Evolutionary conservation across 352 stramenopile genomes (phyloP).

Genomic region (Blastocystis sp.): DNA sequence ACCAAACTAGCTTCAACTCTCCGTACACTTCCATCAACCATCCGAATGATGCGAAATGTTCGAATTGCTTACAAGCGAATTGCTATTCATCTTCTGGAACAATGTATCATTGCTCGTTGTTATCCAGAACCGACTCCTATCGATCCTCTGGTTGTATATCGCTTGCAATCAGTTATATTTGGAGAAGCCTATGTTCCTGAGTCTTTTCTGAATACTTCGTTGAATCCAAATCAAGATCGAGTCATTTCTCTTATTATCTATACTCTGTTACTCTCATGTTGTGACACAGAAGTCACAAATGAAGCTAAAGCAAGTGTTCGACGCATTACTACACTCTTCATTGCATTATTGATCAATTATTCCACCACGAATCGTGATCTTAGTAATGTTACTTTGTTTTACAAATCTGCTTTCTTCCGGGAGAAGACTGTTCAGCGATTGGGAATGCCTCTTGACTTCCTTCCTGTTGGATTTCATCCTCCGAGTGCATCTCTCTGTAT

Average conservation of each 20-base stretch:
- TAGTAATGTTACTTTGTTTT: not conserved
- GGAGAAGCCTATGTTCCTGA: not conserved
- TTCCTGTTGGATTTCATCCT: not conserved
- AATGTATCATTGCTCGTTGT: not conserved
- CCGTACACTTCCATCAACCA: not conserved
- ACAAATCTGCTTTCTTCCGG: not conserved
- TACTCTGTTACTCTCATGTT: conserved; percentile 28
- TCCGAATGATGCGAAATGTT: not conserved
- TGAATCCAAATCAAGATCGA: not conserved
- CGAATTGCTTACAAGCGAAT: conserved; percentile 25
- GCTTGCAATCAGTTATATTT: not conserved
- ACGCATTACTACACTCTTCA: not conserved
- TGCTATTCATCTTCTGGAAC: not conserved
- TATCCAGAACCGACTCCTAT: not conserved
- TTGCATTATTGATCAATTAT: conserved; percentile 7
- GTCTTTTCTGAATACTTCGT: too few species aligned
- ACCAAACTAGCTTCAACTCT: conserved; percentile 3
- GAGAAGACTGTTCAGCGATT: not conserved
- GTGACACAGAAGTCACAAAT: conserved; percentile 10
- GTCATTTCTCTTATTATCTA: conserved; percentile 31
- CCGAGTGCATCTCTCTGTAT: not conserved
- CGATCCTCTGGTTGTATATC: not conserved
- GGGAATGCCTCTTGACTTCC: not conserved
- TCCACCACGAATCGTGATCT: not conserved
- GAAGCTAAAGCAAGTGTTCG: not conserved